Evolutionary conservation across 768 basidiomycete species (phyloP).

Genomic region (Boletus bicolor): DNA sequence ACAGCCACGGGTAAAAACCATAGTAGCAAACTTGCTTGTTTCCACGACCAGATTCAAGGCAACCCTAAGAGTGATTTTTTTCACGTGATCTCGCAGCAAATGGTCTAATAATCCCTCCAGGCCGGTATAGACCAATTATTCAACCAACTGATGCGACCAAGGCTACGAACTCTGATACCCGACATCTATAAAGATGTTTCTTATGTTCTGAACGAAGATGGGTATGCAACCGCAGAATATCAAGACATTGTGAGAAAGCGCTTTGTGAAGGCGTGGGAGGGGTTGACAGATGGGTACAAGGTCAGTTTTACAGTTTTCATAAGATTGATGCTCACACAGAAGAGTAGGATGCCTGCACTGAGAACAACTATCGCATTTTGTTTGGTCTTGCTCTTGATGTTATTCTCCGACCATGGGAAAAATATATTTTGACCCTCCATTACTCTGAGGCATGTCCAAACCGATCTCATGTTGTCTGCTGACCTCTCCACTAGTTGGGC

Average conservation of each 20-base stretch:
- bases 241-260: slow-evolving; percentile 85
- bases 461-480: neutral
- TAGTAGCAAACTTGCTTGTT: slow-evolving; percentile 49
- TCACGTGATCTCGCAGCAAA: neutral
- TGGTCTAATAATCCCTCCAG: slow-evolving; percentile 36
- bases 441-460: slow-evolving; percentile 73
- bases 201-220: slow-evolving; percentile 88
- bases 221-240: slow-evolving; percentile 78
- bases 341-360: slow-evolving; percentile 78
- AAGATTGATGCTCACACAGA: neutral
- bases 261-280: slow-evolving; percentile 88
- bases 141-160: slow-evolving; percentile 89
- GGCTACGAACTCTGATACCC: slow-evolving; percentile 73
- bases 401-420: slow-evolving; percentile 95
- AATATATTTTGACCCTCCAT: slow-evolving; percentile 70
- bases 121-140: slow-evolving; percentile 90
- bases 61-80: slow-evolving; percentile 63
- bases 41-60: slow-evolving; percentile 64
- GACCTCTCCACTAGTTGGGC: slow-evolving; percentile 60
- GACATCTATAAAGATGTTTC: slow-evolving; percentile 90
- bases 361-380: slow-evolving; percentile 81
- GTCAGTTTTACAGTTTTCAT: slow-evolving; percentile 35
- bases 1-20: slow-evolving; percentile 44
- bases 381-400: slow-evolving; percentile 84
- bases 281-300: slow-evolving; percentile 82